Evolutionary conservation across 441 rosid species (phyloP), one percentile per base, ranked within the genome.

Genomic region (Populus hybrid): DNA sequence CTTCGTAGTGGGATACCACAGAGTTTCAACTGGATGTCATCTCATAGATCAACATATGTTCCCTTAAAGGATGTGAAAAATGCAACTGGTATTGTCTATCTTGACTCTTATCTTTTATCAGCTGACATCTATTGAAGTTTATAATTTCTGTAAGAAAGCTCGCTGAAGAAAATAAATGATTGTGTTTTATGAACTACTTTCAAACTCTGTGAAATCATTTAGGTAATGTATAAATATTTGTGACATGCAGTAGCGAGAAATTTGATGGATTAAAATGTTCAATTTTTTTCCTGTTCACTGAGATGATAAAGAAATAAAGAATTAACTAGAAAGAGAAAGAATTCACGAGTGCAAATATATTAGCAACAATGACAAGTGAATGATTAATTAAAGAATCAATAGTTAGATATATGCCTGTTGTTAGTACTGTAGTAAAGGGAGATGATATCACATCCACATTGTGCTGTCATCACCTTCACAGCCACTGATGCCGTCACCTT

Each of bases 1-100:
- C 95, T 96, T 83, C 93, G 83, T 67, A 90, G 96, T 89, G 98
- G 93, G 77, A 78, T 93, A 77, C 89, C 90, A 7, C 89, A 91
- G 81, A 92, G 90, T 85, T 92, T 92, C 85, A 84, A 82, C 78
- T 90, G 91, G 95, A 87, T 80, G 90, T 64, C 85, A 79, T 77
- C 91, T 82, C 83, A 72, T 38, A 88, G 78, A 80, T 80, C 86
- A 69, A 81, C 81, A 82, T 70, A 64, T 76, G 40, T 80, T 82
- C 82, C 87, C 75, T 68, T 81, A 70, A 87, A 86, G 82, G 90
- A 89, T 81, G 82, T 64, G 63, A 86, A 88, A 79, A 83, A 70
- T 81, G 77, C 82, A 54, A 35, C 81, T 79, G 93, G 88, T 88
- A 89, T 80, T 57, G 54, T 78, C 78, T 77, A 75, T 78, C 63